A percentile compares a stretch with the other conserved stretches of the same genome.
phyloP scores from a whole-genome alignment of 2,329 filamentous ascomycete species.

The Pyricularia sp. region DNA sequence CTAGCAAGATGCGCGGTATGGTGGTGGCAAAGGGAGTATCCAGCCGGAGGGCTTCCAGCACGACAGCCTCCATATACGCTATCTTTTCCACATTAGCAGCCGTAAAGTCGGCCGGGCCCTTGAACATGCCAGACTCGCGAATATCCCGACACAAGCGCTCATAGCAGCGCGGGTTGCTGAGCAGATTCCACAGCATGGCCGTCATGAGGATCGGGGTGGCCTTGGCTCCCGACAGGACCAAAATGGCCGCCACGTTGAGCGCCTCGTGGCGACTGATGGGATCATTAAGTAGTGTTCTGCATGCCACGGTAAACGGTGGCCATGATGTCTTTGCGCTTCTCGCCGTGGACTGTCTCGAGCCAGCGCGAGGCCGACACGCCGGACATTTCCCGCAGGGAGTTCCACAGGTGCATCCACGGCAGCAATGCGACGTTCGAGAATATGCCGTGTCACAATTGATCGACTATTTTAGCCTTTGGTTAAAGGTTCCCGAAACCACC shows the following conservation, averaged over 20 bases:
- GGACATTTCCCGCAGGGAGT: neutral
- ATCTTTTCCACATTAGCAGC: neutral
- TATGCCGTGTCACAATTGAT: slow-evolving; percentile 13
- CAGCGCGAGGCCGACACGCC: neutral
- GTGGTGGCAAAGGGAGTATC: neutral
- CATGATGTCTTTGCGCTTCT: neutral
- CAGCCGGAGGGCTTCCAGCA: neutral
- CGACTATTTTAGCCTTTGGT: slow-evolving; percentile 19
- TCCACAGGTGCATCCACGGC: neutral
- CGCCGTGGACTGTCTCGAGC: neutral
- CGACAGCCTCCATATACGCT: neutral
- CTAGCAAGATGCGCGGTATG: neutral
- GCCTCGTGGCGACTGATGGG: neutral
- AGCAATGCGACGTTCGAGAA: slow-evolving; percentile 16
- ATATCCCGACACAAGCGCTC: neutral
- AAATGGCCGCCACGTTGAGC: neutral
- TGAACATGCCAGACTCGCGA: neutral
- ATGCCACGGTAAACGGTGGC: neutral
- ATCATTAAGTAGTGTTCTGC: neutral
- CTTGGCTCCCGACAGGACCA: neutral
- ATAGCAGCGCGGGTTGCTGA: neutral
- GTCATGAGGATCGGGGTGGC: neutral
- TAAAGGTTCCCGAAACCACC: slow-evolving; percentile 13
- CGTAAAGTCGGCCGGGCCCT: neutral
- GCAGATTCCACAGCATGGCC: neutral